Evolutionary conservation across 495 filamentous ascomycete genomes (phyloP), one percentile per base, ranked within the genome.

Genomic region (Hypoxylon subgilvum): DNA sequence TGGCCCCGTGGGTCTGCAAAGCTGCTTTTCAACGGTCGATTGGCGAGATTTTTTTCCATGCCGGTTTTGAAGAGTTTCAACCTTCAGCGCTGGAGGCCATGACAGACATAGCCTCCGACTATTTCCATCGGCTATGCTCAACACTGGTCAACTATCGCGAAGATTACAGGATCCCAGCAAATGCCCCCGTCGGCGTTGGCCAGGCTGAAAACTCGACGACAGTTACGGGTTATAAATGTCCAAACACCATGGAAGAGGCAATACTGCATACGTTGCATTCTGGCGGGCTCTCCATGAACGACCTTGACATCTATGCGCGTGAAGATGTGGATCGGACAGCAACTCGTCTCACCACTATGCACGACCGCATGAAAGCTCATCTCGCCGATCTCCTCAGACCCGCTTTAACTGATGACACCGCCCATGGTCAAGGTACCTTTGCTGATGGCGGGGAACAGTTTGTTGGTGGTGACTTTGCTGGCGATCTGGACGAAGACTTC

Each of bases 391-490:
- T 97, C 14, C 79, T 97, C 25, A 91, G 94, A 13, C 94, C 94
- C 38, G 94, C 92, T 42, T 85, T 97, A 17, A 81, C 79, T 41
- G 88, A 93, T 66, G 85, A 77, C 27, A 87, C 88, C 40, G 85
- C 86, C 23, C 95, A 97, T 68, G 94, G 95, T 14, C 90, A 87
- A 4, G 87, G 86, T 53, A 89, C 91, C 1, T 99, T 99, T 75
- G 86, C 92, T 53, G 94, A 99, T 66, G 93, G 92, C 52, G 96
- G 91, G 65, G 94, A 99, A 60, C 93, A 97, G 71, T 99, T 99
- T 64, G 84, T 97, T 44, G 89, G 89, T 30, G 94, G 94, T 43
- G 93, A 97, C 68, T 99, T 97, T 69, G 94, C 94, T 1, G 94
- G 96, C 74, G 94, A 97, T 63, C 87, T 97, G 23, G 92, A 90